These are phyloP conservation scores for Botryosphaeria dothidea DNA, from an alignment of 2,329 filamentous ascomycete species.

Conservation along the genomic window DNA sequence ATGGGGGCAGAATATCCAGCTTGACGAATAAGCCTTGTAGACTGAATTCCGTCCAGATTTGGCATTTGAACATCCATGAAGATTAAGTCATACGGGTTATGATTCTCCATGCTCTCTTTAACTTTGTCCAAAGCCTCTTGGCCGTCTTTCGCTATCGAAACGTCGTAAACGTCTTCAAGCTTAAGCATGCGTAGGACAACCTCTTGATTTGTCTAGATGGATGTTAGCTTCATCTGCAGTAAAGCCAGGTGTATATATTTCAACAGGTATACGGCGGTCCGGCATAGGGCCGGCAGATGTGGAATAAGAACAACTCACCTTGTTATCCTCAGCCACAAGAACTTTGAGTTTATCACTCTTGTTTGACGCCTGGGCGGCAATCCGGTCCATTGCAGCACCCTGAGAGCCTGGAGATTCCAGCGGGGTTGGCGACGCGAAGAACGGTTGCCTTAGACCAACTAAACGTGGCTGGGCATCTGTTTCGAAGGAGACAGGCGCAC, in stretches of 20 bases:
- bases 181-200: constrained; percentile 66
- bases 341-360: constrained; percentile 68
- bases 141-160: constrained; percentile 73
- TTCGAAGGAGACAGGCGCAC: constrained; percentile 45
- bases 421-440: constrained; percentile 61
- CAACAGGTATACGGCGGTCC: no score
- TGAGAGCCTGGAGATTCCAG: constrained; percentile 60
- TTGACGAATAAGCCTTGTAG: constrained; percentile 78
- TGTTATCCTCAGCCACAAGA: constrained; percentile 80
- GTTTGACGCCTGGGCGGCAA: constrained; percentile 64
- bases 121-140: constrained; percentile 88
- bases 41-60: constrained; percentile 85
- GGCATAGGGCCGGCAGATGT: no score
- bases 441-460: constrained; percentile 80
- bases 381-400: constrained; percentile 64
- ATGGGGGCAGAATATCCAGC: constrained; percentile 88
- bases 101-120: constrained; percentile 75
- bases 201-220: constrained; percentile 38
- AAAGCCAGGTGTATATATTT: no score
- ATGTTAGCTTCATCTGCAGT: background rate
- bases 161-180: constrained; percentile 79
- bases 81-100: constrained; percentile 77
- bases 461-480: constrained; percentile 73
- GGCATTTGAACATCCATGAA: constrained; percentile 99
- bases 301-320: constrained; percentile 34